These are phyloP conservation scores for Fomitopsis pulvina DNA, from an alignment of 768 basidiomycete genomes.

Conservation along the genomic window DNA sequence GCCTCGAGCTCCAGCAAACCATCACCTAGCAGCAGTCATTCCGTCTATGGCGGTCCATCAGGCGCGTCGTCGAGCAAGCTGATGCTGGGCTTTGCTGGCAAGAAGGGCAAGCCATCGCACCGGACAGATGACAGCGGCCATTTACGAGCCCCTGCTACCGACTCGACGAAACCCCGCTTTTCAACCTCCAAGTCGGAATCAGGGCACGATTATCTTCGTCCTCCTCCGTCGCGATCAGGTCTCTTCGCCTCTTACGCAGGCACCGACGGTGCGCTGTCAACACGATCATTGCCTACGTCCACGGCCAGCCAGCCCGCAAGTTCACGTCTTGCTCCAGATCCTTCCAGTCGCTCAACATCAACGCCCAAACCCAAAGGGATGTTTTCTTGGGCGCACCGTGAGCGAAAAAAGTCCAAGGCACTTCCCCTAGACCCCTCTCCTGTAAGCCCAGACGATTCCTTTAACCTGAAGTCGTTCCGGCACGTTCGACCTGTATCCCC, in stretches of 20 bases:
- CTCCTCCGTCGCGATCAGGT: slow-evolving; percentile 58
- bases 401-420: slow-evolving; percentile 34
- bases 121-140: slow-evolving; percentile 27
- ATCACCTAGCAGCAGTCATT: neutral
- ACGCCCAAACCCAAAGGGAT: slow-evolving; percentile 22
- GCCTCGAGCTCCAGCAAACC: slow-evolving; percentile 12
- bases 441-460: slow-evolving; percentile 33
- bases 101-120: slow-evolving; percentile 18
- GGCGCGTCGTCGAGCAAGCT: slow-evolving; percentile 37
- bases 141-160: slow-evolving; percentile 20
- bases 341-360: neutral
- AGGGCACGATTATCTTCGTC: slow-evolving; percentile 36
- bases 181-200: slow-evolving; percentile 37
- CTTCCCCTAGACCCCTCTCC: slow-evolving; percentile 21
- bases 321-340: slow-evolving; percentile 1
- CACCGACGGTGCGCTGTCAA: slow-evolving; percentile 45
- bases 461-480: slow-evolving; percentile 71
- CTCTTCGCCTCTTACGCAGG: slow-evolving; percentile 57
- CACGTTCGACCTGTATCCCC: slow-evolving; percentile 51
- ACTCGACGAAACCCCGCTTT: slow-evolving; percentile 16
- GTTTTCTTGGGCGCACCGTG: slow-evolving; percentile 39
- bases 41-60: slow-evolving; percentile 11
- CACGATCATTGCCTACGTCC: slow-evolving; percentile 54
- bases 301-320: slow-evolving; percentile 13
- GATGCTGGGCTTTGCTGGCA: slow-evolving; percentile 38